Base-by-base conservation (phyloP, 352 stramenopile genomes). In the Phytophthora tentaculata region DNA sequence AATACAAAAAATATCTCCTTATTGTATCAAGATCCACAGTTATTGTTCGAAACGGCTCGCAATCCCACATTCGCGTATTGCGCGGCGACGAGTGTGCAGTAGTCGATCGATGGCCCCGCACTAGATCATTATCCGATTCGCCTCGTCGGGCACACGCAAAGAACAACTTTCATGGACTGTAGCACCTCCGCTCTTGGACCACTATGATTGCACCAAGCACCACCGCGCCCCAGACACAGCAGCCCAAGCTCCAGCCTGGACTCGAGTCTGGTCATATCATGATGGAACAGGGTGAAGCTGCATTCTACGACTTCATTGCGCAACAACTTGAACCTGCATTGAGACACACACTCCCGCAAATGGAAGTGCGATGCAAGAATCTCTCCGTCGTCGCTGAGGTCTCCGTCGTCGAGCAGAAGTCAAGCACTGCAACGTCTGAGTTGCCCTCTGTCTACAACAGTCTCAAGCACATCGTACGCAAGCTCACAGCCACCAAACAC, bases 361-460 rank as follows among this genome's bases (percentile, higher is more conserved):
- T 50, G 44, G 44, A 50, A 20, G 44, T 83, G 48, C 73, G 74
- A 16, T 77, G 72, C 62, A 77, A 69, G 20, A 41, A 84, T 23
- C 37, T 84, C 3, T 76, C 76, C 2, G 45, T 80, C 23, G 8
- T 67, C 16, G 76, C 76, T n/a, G 67, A 80, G 14, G 64, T 76
- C 8, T 41, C 67, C 0, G 63, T 67, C 17, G 52, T 68, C 20
- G n/a, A 71, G 50, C 43, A 66, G 43, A n/a, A 49, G 19, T 56
- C 62, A 5, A 41, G 13, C 14, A 37, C 32, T 20, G 12, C 51
- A 1, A 67, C 55, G 4, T 54, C 50, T 2, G 64, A 63, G 9
- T 43, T 86, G 13, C 75, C 74, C 1, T 80, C 69, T 20, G 64
- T 83, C 37, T 67, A 67, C 51, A 82, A 62, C 28, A 70, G 55